Evolutionary conservation across 768 basidiomycete species (phyloP).

Genomic region (Thelephora ganbajun): DNA sequence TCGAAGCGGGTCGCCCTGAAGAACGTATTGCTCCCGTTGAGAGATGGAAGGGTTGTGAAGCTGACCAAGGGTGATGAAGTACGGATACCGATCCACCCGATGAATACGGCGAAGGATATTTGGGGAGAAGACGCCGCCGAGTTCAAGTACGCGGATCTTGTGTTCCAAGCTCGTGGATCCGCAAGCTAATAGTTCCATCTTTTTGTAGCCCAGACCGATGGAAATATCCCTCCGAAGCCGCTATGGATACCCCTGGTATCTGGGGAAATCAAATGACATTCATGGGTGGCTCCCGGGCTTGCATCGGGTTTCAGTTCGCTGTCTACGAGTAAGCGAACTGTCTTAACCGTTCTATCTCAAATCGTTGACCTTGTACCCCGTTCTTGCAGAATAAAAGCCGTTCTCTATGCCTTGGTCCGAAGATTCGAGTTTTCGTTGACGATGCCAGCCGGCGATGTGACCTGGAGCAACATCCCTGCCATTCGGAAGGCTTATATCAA

Average conservation of each 20-base stretch:
- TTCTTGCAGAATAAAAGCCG: constrained; percentile 18
- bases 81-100: constrained; percentile 16
- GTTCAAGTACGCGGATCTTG: constrained; percentile 14
- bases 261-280: constrained; percentile 50
- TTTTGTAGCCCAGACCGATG: constrained; percentile 48
- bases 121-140: constrained; percentile 26
- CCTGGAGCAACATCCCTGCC: constrained; percentile 4
- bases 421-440: constrained; percentile 19
- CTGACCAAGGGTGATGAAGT: constrained; percentile 14
- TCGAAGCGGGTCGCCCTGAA: constrained; percentile 3
- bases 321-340: constrained; percentile 36
- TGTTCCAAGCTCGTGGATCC: no score
- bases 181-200: no score
- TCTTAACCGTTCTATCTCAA: no score
- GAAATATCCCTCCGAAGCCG: constrained; percentile 31
- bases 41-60: neutral
- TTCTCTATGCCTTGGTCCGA: constrained; percentile 19
- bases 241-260: constrained; percentile 36
- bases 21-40: constrained; percentile 10
- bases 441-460: constrained; percentile 13
- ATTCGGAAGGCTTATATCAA: constrained; percentile 13
- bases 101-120: constrained; percentile 17
- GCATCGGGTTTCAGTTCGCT: constrained; percentile 56
- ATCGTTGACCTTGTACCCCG: neutral
- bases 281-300: constrained; percentile 48